These are phyloP conservation scores for Mediolabrus comicus DNA, from an alignment of 108 stramenopile species.

Conservation along the genomic window DNA sequence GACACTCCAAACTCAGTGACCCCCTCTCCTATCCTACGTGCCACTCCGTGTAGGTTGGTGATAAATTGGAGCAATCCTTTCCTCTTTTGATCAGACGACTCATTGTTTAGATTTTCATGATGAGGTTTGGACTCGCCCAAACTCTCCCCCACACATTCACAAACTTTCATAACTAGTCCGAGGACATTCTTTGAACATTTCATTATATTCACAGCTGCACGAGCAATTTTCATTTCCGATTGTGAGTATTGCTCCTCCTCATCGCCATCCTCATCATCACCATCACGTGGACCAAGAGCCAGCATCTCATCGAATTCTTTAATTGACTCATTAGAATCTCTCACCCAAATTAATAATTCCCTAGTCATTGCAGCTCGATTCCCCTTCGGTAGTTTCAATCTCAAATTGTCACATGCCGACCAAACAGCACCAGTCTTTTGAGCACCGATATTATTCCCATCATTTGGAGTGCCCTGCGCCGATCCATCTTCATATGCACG, in stretches of 20 bases:
- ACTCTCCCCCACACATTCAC: slow-evolving; percentile 58
- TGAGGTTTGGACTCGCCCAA: neutral
- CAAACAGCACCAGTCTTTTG: slow-evolving; percentile 81
- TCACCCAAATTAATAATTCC: slow-evolving; percentile 77
- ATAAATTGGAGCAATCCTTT: slow-evolving; percentile 52
- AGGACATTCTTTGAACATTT: slow-evolving; percentile 77
- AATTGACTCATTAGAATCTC: slow-evolving; percentile 75
- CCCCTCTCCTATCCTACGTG: slow-evolving; percentile 72
- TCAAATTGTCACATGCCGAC: slow-evolving; percentile 63
- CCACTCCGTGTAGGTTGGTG: slow-evolving; percentile 39
- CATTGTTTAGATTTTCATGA: neutral
- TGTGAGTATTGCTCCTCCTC: slow-evolving; percentile 61
- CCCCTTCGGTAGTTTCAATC: slow-evolving; percentile 46
- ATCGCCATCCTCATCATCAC: slow-evolving; percentile 20
- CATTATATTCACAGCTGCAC: slow-evolving; percentile 61
- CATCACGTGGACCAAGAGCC: slow-evolving; percentile 42
- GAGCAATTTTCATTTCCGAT: slow-evolving; percentile 62
- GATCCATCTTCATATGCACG: slow-evolving; percentile 46
- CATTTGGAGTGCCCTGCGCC: slow-evolving; percentile 21
- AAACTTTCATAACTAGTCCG: slow-evolving; percentile 63
- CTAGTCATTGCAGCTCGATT: slow-evolving; percentile 78
- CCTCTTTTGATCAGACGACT: slow-evolving; percentile 1
- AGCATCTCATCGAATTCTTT: slow-evolving; percentile 80
- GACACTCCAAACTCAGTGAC: slow-evolving; percentile 74
- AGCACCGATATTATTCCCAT: slow-evolving; percentile 51